Evolutionary conservation across 2,329 filamentous ascomycete genomes (phyloP).

Genomic region (Microdochium nivale): DNA sequence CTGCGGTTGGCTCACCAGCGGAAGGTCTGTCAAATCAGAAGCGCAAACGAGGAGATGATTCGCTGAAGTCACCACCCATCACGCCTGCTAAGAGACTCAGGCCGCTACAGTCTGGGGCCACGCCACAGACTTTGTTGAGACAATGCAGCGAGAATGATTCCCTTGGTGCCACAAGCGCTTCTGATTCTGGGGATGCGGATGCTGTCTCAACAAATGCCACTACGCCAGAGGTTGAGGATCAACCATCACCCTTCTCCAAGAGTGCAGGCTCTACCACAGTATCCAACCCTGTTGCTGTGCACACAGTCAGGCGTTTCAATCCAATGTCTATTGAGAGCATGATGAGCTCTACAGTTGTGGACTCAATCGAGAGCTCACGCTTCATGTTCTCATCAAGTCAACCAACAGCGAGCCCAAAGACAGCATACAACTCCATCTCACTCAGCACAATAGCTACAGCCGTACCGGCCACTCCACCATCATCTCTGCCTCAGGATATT

Average conservation of each 20-base stretch:
- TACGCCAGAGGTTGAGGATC: conserved; percentile 30
- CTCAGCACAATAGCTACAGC: background rate
- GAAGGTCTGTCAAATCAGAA: conserved; percentile 20
- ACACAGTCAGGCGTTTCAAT: background rate
- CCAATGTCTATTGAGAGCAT: background rate
- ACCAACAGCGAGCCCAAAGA: background rate
- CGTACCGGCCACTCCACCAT: background rate
- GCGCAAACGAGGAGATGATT: conserved; percentile 33
- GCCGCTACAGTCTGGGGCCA: conserved; percentile 19
- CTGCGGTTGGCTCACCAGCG: conserved; percentile 22
- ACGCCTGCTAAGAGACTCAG: conserved; percentile 46
- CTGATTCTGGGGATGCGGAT: conserved; percentile 21
- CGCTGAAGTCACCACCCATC: conserved; percentile 42
- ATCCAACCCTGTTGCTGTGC: background rate
- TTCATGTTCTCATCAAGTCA: background rate
- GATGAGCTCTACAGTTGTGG: background rate
- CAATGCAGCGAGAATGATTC: conserved; percentile 27
- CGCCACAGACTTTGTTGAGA: conserved; percentile 22
- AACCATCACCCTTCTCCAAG: background rate
- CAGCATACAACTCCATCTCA: background rate
- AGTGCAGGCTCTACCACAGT: background rate
- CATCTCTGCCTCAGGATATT: background rate
- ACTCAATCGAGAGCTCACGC: background rate
- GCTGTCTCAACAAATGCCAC: conserved; percentile 34
- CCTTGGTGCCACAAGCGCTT: conserved; percentile 17